phyloP scores from a whole-genome alignment of 106 monocot genomes.

The Apostasia ramifera region DNA sequence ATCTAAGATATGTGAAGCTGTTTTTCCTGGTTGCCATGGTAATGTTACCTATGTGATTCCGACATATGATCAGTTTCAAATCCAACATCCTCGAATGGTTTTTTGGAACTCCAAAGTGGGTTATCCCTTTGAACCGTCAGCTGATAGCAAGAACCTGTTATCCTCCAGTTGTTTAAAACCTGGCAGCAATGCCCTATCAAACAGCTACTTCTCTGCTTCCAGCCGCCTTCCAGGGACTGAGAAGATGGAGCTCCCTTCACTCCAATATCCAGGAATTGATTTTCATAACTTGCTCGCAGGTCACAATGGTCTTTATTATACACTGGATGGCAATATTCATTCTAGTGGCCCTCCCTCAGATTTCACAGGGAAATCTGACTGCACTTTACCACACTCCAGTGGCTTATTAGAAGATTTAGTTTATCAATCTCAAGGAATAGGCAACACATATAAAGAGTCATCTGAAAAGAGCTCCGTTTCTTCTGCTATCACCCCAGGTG shows the following conservation, averaged over 20 bases:
- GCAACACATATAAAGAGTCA: conserved; percentile 12
- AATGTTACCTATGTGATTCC: conserved; percentile 1
- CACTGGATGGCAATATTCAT: conserved; percentile 19
- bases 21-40: conserved; percentile 4
- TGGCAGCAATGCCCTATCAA: conserved; percentile 48
- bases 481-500: conserved; percentile 9
- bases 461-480: conserved; percentile 29
- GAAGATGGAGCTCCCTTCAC: conserved; percentile 99
- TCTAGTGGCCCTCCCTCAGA: conserved; percentile 14
- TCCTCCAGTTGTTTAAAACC: conserved; percentile 12
- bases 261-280: conserved; percentile 56
- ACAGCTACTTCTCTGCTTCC: conserved; percentile 71
- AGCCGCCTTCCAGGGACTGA: conserved; percentile 24
- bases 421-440: conserved; percentile 24
- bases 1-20: conserved; percentile 7
- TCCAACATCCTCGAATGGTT: conserved; percentile 12
- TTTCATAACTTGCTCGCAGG: conserved; percentile 17
- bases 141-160: conserved; percentile 10
- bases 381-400: conserved; percentile 23
- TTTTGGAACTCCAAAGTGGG: conserved; percentile 17
- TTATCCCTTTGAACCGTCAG: conserved; percentile 33
- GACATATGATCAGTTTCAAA: conserved; percentile 9
- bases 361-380: conserved; percentile 20
- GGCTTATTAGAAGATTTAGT: conserved; percentile 56
- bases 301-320: conserved; percentile 1